phyloP scores from a whole-genome alignment of 176 grass and related monocot genomes.

The Paspalum notatum region DNA sequence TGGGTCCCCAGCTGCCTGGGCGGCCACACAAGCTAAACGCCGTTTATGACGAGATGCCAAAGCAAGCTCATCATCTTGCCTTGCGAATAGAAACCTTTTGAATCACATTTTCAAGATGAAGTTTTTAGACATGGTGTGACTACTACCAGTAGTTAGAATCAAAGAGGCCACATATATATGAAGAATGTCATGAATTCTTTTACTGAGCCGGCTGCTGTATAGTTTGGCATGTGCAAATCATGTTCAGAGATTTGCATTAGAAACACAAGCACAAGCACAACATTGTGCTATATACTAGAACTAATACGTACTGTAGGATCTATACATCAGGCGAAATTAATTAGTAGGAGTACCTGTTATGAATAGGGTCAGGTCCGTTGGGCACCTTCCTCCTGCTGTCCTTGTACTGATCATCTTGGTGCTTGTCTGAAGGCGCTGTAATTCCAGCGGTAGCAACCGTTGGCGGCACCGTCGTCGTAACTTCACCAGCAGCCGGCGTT shows the following conservation, averaged over 20 bases:
- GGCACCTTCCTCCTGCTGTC: slow-evolving; percentile 80
- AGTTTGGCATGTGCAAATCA: background rate
- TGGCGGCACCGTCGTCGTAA: background rate
- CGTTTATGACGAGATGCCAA: background rate
- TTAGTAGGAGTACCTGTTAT: slow-evolving; percentile 62
- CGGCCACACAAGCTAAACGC: background rate
- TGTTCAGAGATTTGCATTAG: background rate
- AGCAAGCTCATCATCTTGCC: background rate
- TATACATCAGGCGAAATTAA: background rate
- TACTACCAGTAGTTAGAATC: no score
- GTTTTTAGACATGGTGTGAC: background rate
- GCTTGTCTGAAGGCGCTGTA: background rate
- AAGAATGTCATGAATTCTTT: background rate
- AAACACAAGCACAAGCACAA: background rate
- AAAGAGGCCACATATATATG: background rate
- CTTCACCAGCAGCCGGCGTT: background rate
- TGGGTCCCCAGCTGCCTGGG: background rate
- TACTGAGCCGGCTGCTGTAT: no score
- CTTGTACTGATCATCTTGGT: slow-evolving; percentile 36
- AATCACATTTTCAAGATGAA: background rate
- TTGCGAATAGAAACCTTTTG: background rate
- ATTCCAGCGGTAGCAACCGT: background rate
- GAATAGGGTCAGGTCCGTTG: slow-evolving; percentile 88
- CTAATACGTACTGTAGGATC: background rate
- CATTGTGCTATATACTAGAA: background rate